Base-by-base conservation (phyloP, 495 filamentous ascomycete genomes). In the Entonaema liquescens region DNA sequence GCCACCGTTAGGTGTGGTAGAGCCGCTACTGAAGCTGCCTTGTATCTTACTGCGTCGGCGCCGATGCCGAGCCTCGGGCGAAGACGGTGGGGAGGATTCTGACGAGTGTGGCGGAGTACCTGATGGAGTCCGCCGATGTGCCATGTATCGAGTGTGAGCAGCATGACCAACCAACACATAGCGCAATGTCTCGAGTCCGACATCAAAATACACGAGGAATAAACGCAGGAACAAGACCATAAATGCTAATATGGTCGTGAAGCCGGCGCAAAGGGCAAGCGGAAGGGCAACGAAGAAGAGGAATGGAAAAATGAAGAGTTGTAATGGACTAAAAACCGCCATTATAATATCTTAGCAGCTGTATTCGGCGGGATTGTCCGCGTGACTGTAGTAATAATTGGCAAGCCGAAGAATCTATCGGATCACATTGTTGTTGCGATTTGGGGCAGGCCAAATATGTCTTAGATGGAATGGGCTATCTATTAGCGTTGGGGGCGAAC, bases 191-290 rank as follows among this genome's bases (percentile, higher is more conserved):
- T 77, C 89, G 40, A 88, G 77, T 38, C 81, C 86, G 31, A 94
- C 82, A 71, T 93, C 91, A 66, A 91, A 74, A 74, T 92, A 94
- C 57, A 93, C 85, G 50, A 93, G 72, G 36, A 85, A 81, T 6
- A 90, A 84, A 26, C 91, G 87, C 59, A 93, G 68, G 67, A 88
- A 82, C 19, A 96, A 84, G 5, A 90, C 82, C 9, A 86, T 79
- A 56, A 92, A 83, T 36, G 92, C 90, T 49, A 93, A 65, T 17
- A 83, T 82, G 36, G 90, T 88, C 35, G 92, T 95, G 62, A 93
- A 72, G 65, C 83, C 84, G 56, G 92, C 92, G 57, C 91, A 88
- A 57, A 91, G 72, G 60, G 88, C 81, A 61, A 95, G 83, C 1
- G 93, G 91, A 21, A 93, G 79, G 12, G 90, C 89, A 72, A 92